Percentiles rank a stretch among this genome's conserved stretches.
phyloP scores from a whole-genome alignment of 495 filamentous ascomycete genomes.

The Penicillium flavigenum region DNA sequence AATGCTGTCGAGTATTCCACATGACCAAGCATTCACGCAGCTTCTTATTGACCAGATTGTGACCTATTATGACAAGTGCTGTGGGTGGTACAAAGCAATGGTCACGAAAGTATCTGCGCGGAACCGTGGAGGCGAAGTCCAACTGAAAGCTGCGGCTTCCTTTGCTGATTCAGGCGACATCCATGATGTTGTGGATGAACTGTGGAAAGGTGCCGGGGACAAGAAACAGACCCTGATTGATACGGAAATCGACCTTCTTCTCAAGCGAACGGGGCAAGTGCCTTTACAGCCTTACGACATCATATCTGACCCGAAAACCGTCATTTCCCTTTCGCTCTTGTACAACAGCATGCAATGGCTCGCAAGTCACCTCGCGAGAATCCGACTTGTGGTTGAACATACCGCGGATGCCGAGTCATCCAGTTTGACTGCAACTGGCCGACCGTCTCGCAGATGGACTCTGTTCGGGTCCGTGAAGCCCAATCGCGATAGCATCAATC shows the following conservation, averaged over 20 bases:
- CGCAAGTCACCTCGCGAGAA: constrained; percentile 68
- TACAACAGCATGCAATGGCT: constrained; percentile 99
- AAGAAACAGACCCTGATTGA: constrained; percentile 42
- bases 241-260: constrained; percentile 64
- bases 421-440: constrained; percentile 37
- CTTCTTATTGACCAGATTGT: constrained; percentile 87
- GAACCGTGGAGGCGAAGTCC: constrained; percentile 38
- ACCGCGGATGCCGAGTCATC: constrained; percentile 43
- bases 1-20: constrained; percentile 92
- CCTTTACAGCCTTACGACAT: constrained; percentile 74
- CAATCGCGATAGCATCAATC: constrained; percentile 49
- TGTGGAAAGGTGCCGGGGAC: constrained; percentile 51
- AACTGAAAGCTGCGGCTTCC: constrained; percentile 68
- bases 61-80: constrained; percentile 88
- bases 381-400: constrained; percentile 67
- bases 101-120: constrained; percentile 44
- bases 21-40: constrained; percentile 91
- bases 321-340: constrained; percentile 78
- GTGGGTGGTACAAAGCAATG: constrained; percentile 76
- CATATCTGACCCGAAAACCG: constrained; percentile 83
- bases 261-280: constrained; percentile 60
- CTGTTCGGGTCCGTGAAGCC: constrained; percentile 60
- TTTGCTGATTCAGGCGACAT: constrained; percentile 69
- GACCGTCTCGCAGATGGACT: constrained; percentile 73
- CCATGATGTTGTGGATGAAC: constrained; percentile 59